Base-by-base conservation (phyloP, 208 protist species). In the Eutreptiella sp. region DNA sequence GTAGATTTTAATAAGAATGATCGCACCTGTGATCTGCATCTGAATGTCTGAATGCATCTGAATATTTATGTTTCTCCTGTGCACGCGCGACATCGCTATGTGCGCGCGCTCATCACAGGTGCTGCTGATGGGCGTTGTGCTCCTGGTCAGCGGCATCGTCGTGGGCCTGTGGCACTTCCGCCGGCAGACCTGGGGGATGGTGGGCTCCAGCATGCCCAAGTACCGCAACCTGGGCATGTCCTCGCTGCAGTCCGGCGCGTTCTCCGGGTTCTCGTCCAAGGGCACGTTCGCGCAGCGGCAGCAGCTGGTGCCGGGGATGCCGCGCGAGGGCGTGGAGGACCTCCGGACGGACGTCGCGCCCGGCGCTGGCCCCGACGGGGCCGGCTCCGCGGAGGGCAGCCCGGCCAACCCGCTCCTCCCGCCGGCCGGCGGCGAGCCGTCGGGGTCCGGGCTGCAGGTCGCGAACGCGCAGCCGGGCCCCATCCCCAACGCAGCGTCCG, bases 71-170 rank as follows among this genome's bases (percentile, higher is more conserved):
- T n/a, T n/a, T n/a, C n/a, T n/a, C n/a, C n/a, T n/a, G n/a, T n/a
- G n/a, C n/a, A n/a, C n/a, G n/a, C n/a, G n/a, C n/a, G n/a, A n/a
- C n/a, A n/a, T n/a, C n/a, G n/a, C n/a, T n/a, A n/a, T n/a, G n/a
- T n/a, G n/a, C n/a, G n/a, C n/a, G n/a, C n/a, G n/a, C n/a, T n/a
- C 16, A 41, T 41, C n/a, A n/a, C n/a, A n/a, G n/a, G n/a, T n/a
- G 16, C 19, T 76, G 4, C 3, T 73, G 4, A 61, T 38, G 16
- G 60, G 38, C 23, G 11, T 38, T 11, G 32, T 72, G n/a, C 43
- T 73, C 3, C 3, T 68, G 48, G 36, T 68, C 31, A 16, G 27
- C 21, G 54, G 54, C 21, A 11, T 71, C 16, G 64, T 75, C 1
- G 41, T 11, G 23, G 38, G 23, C 7, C 21, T 71, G 42, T 63